phyloP scores from a whole-genome alignment of 371 early-diverging fungal genomes.

The Rhizomucor pusillus region DNA sequence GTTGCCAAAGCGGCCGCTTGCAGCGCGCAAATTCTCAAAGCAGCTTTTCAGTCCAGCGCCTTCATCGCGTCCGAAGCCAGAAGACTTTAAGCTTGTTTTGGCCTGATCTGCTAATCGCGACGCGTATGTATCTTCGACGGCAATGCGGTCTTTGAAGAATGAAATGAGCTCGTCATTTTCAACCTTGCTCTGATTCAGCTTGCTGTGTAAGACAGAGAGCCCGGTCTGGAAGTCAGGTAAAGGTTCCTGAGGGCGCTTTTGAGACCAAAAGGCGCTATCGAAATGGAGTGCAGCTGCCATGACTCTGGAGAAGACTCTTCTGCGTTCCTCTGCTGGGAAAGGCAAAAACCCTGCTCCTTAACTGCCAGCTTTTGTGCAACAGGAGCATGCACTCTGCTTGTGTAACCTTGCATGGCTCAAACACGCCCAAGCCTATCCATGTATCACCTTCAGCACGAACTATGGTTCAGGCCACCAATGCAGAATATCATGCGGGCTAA shows the following conservation, averaged over 20 bases:
- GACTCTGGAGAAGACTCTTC: neutral
- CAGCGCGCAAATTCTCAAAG: slow-evolving; percentile 59
- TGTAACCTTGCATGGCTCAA: too few relatives aligned
- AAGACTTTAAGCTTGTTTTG: slow-evolving; percentile 21
- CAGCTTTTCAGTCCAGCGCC: slow-evolving; percentile 69
- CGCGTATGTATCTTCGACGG: slow-evolving; percentile 64
- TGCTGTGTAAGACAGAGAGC: slow-evolving; percentile 61
- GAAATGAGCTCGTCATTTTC: slow-evolving; percentile 73
- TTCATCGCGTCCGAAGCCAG: slow-evolving; percentile 72
- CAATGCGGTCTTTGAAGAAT: slow-evolving; percentile 66
- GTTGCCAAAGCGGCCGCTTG: slow-evolving; percentile 55
- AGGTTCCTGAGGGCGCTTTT: slow-evolving; percentile 29
- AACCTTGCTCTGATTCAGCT: slow-evolving; percentile 64
- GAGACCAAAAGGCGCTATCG: slow-evolving; percentile 48
- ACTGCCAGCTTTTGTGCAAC: too few relatives aligned
- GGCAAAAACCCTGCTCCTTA: too few relatives aligned
- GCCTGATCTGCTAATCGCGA: slow-evolving; percentile 55
- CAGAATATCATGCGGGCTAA: too few relatives aligned
- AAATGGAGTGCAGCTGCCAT: slow-evolving; percentile 26
- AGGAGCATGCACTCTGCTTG: too few relatives aligned
- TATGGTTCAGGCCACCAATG: too few relatives aligned
- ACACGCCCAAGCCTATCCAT: too few relatives aligned
- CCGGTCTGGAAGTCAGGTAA: slow-evolving; percentile 52
- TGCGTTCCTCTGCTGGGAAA: too few relatives aligned
- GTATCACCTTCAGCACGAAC: too few relatives aligned